Percentiles rank a stretch among this genome's conserved stretches.
Conservation (phyloP, 1,284 basidiomycete genomes). For the Malassezia yamatoensis region DNA sequence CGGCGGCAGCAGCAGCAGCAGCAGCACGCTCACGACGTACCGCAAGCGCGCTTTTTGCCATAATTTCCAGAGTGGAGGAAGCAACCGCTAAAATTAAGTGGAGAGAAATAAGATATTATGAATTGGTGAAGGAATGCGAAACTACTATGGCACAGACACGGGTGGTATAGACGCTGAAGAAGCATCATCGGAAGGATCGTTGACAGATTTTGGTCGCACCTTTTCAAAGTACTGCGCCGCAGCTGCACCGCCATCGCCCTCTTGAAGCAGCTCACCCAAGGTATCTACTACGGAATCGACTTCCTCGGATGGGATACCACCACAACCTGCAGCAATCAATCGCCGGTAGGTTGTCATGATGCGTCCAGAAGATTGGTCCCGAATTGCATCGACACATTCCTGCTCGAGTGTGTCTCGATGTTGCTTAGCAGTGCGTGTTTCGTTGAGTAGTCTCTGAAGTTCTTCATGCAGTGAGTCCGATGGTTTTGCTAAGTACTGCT, state of each 20-base stretch:
- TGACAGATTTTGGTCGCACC: neutral
- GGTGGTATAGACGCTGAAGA: neutral
- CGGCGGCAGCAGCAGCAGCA: slow-evolving; percentile 5
- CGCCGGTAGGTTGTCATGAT: slow-evolving; percentile 44
- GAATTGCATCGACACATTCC: slow-evolving; percentile 12
- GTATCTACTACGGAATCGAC: slow-evolving; percentile 43
- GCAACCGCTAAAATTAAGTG: neutral
- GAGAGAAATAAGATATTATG: neutral
- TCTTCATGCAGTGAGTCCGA: slow-evolving; percentile 2
- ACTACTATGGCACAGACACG: neutral
- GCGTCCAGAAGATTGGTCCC: slow-evolving; percentile 33
- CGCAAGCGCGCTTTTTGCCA: slow-evolving; percentile 13
- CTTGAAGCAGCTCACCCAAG: slow-evolving; percentile 40
- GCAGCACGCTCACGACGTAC: slow-evolving; percentile 13
- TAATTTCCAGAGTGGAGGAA: neutral
- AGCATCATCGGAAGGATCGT: neutral
- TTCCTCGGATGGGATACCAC: slow-evolving; percentile 39
- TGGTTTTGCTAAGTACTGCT: neutral
- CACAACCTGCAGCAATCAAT: slow-evolving; percentile 43
- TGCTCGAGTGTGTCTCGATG: slow-evolving; percentile 24
- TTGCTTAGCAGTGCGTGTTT: slow-evolving; percentile 24
- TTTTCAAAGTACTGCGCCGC: neutral
- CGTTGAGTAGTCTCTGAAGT: slow-evolving; percentile 22
- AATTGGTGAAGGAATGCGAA: neutral
- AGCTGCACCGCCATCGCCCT: slow-evolving; percentile 1